phyloP scores from a whole-genome alignment of 1,284 basidiomycete genomes.

The Cutaneotrichosporon cyanovorans region DNA sequence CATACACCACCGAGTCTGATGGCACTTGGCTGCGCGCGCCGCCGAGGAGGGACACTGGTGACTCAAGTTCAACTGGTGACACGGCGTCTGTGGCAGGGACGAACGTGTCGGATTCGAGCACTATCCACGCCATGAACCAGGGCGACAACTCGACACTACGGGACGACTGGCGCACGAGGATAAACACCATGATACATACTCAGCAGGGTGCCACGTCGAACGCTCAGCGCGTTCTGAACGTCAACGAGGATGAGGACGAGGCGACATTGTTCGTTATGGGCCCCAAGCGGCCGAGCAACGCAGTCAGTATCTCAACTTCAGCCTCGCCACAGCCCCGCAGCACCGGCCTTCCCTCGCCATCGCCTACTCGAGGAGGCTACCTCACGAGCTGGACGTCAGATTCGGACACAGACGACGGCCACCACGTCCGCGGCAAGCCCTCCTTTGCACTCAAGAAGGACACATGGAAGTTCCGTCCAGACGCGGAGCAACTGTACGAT shows the following conservation, averaged over 20 bases:
- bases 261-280: conserved; percentile 29
- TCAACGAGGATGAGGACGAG: conserved; percentile 27
- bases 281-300: no score
- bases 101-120: conserved; percentile 28
- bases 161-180: conserved; percentile 27
- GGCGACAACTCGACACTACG: conserved; percentile 30
- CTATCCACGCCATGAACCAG: conserved; percentile 13
- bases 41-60: not conserved
- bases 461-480: conserved; percentile 56
- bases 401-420: conserved; percentile 1
- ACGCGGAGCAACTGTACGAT: conserved; percentile 88
- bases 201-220: not conserved
- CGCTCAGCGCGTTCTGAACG: not conserved
- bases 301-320: no score
- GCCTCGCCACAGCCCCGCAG: not conserved
- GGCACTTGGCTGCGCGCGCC: not conserved
- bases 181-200: conserved; percentile 22
- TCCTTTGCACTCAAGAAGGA: not conserved
- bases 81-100: conserved; percentile 1
- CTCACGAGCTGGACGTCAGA: not conserved
- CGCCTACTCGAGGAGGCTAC: not conserved
- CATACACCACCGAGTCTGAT: not conserved
- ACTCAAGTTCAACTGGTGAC: conserved; percentile 2
- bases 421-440: not conserved
- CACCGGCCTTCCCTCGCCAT: not conserved